phyloP scores from a whole-genome alignment of 2,329 filamentous ascomycete species.

The Chaetomium olivaceum region DNA sequence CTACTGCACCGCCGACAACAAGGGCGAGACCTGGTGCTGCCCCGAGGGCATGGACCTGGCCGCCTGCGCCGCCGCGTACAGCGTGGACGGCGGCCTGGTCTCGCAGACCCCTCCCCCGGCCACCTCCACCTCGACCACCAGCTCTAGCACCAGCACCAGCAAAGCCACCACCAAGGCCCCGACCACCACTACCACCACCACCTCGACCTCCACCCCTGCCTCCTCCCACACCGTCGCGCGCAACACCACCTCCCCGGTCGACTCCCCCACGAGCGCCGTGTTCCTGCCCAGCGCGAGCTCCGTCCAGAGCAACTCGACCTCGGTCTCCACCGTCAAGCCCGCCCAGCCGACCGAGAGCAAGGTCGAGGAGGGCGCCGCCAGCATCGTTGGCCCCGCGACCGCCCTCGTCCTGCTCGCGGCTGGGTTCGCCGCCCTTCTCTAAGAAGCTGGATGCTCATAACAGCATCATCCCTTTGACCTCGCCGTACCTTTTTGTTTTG shows the following conservation, averaged over 20 bases:
- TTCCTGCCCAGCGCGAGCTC: conserved; percentile 26
- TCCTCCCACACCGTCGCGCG: conserved; percentile 12
- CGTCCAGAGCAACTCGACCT: conserved; percentile 30
- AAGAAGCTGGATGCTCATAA: conserved; percentile 29
- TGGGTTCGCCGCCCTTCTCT: conserved; percentile 35
- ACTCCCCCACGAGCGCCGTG: conserved; percentile 22
- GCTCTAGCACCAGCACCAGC: conserved; percentile 16
- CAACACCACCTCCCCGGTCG: conserved; percentile 27
- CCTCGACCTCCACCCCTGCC: not conserved
- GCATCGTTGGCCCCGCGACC: conserved; percentile 37
- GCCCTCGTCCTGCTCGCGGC: conserved; percentile 35
- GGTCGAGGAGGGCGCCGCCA: conserved; percentile 38
- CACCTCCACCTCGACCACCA: conserved; percentile 36
- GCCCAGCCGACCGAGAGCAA: conserved; percentile 27
- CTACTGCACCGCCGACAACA: conserved; percentile 60
- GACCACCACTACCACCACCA: conserved; percentile 19
- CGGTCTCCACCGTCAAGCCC: conserved; percentile 19
- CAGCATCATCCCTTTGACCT: no score
- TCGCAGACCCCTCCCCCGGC: conserved; percentile 46
- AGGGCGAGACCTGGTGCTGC: conserved; percentile 60
- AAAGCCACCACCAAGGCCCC: conserved; percentile 30
- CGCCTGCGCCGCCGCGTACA: conserved; percentile 55
- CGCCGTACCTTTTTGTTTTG: no score
- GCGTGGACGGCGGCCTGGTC: conserved; percentile 51
- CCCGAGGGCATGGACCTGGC: conserved; percentile 55